Evolutionary conservation across 2,329 filamentous ascomycete species (phyloP), one percentile per base, ranked within the genome.

Genomic region (Davidsoniella australis): DNA sequence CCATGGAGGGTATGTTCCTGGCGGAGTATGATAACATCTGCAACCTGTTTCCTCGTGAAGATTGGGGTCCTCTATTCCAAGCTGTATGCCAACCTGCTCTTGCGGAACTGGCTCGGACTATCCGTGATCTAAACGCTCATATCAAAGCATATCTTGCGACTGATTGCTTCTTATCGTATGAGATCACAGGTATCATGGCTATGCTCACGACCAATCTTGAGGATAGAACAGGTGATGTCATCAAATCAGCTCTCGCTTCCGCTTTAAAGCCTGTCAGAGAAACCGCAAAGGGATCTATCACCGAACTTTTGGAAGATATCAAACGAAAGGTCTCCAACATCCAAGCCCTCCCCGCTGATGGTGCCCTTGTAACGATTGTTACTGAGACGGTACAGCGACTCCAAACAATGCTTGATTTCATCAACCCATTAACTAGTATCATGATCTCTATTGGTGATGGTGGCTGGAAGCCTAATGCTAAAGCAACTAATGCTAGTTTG

Each of bases 161-260:
- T 0, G 91, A 98, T 62, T 96, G 89, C 64, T 96, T 85, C 62
- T 73, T 98, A 45, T 87, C 87, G 6, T 98, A 94, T 62, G 91
- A 98, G 61, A 85, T 96, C 29, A 85, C 93, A 29, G 89, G 94
- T 58, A 85, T 95, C 53, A 78, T 96, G 43, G 84, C 85, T 0
- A 75, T 74, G 10, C 71, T 94, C 44, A 87, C 86, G 2, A 80
- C 80, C 50, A 80, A 82, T 38, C 68, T 98, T 3, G 89, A 94
- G 55, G 74, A 76, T 4, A 79, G 82, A 54, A 94, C 87, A 0
- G 86, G 86, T 2, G 86, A 94, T 58, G 51, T 53, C 23, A 71
- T 95, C 51, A 94, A 94, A 61, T 70, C 76, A 26, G 75, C 85
- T 5, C 76, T 98, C 47, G 80, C 85, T 4, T 85, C 93, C 49